Conservation (phyloP, 306 rosid species). For the Trichosanthes cucumerina region DNA sequence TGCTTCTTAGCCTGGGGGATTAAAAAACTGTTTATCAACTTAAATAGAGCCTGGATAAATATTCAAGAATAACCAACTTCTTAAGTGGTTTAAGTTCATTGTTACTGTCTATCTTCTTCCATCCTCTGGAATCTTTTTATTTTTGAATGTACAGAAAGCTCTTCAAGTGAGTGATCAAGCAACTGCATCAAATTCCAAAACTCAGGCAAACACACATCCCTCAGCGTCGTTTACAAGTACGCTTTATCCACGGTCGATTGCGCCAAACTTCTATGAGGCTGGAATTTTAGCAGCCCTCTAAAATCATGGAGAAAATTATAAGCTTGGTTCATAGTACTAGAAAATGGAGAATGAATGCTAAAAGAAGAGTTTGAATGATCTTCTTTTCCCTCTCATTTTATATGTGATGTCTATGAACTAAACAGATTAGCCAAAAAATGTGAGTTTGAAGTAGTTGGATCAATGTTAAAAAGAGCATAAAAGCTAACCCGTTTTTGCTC, state of each 20-base stretch:
- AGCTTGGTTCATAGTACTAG: neutral
- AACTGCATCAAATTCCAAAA: neutral
- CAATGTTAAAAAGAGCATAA: neutral
- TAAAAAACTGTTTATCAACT: neutral
- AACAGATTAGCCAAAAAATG: neutral
- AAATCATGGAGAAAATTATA: neutral
- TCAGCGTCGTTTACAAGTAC: neutral
- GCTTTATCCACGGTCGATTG: neutral
- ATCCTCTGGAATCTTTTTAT: neutral
- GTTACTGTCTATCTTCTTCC: neutral
- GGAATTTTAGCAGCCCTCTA: slow-evolving; percentile 51
- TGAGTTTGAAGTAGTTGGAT: neutral
- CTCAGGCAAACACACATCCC: neutral
- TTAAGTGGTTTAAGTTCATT: neutral
- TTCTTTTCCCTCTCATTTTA: neutral
- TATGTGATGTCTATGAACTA: neutral
- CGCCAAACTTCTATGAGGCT: neutral
- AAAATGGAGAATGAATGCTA: slow-evolving; percentile 10
- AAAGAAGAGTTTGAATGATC: neutral
- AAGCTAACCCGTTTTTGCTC: slow-evolving; percentile 45
- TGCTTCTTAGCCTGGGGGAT: neutral
- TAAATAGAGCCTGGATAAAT: neutral
- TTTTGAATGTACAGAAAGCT: neutral
- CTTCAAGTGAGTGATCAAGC: neutral
- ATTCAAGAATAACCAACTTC: neutral